Base-by-base conservation (phyloP, 2,329 filamentous ascomycete species). In the Aspergillus niger region DNA sequence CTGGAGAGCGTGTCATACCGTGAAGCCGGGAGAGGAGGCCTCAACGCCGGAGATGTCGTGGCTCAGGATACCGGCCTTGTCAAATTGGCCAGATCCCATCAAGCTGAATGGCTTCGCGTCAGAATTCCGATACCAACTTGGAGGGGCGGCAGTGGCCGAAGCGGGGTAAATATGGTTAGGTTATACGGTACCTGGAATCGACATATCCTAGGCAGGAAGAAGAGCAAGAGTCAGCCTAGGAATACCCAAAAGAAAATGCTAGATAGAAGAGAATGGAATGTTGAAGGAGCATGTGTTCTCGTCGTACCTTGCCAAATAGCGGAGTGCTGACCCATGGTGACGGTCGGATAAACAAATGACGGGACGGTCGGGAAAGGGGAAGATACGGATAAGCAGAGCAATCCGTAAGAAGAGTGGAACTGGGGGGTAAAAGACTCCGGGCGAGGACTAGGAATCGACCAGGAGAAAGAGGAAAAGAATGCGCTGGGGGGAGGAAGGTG, bases 21-120 rank as follows among this genome's bases (percentile, higher is more conserved):
- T 81, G 82, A 97, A 96, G 68, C 83, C 85, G 57, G 85, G 22
- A 28, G 87, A 88, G 44, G 82, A 76, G 63, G 92, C 92, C 91
- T 92, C 96, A 70, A 86, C 84, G 75, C 89, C 92, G 79, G 91
- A 90, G 71, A 92, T 91, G 69, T 90, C 90, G 66, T 80, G 81
- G 79, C 90, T 92, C 83, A 95, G 87, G 77, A 97, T 92, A 74
- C 91, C 90, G 71, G 85, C 92, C 82, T 92, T 89, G 82, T 95
- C 89, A 74, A 96, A 80, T 76, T 93, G 89, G 73, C 88, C 88
- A 71, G 85, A 88, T 80, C 84, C 89, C 73, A 96, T 85, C 72
- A 97, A 87, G 85, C 92, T 96, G 74, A 69, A 41, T 58, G 30
- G 13, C 15, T 11, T 32, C n/a, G 50, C 6, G 60, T 68, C 55